These are phyloP conservation scores for Diaporthe longicolla DNA, from an alignment of 2,329 filamentous ascomycete species.

Conservation along the genomic window DNA sequence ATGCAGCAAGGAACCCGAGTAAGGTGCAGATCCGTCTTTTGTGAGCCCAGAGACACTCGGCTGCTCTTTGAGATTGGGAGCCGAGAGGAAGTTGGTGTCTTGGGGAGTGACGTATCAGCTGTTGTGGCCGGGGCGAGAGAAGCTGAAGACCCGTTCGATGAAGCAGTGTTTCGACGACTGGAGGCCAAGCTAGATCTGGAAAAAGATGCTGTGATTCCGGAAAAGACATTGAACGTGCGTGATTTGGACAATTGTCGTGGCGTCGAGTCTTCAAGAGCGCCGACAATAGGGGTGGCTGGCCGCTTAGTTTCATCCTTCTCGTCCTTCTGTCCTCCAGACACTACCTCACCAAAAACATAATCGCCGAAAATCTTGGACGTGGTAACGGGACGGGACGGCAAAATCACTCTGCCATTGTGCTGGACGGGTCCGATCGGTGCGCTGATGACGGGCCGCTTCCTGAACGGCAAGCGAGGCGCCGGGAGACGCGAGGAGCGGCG, in stretches of 20 bases:
- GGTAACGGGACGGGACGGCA: not conserved
- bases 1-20: slow-evolving; percentile 51
- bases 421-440: slow-evolving; percentile 39
- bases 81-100: not conserved
- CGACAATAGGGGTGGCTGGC: not conserved
- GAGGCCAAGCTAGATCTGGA: slow-evolving; percentile 37
- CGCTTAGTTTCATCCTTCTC: not conserved
- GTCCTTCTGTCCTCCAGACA: not conserved
- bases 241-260: slow-evolving; percentile 36
- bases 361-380: not conserved
- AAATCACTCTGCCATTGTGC: slow-evolving; percentile 19
- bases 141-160: slow-evolving; percentile 35
- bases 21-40: slow-evolving; percentile 41
- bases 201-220: slow-evolving; percentile 38
- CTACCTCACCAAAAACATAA: not conserved
- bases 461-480: slow-evolving; percentile 39
- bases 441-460: slow-evolving; percentile 40
- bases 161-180: slow-evolving; percentile 30
- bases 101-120: slow-evolving; percentile 10
- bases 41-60: slow-evolving; percentile 29
- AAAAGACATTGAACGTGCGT: slow-evolving; percentile 38
- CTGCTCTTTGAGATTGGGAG: slow-evolving; percentile 31
- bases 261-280: slow-evolving; percentile 12
- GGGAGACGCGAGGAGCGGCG: slow-evolving; percentile 39
- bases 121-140: slow-evolving; percentile 39